Base-by-base conservation (phyloP, 306 rosid genomes). In the Prunus kanzakura region DNA sequence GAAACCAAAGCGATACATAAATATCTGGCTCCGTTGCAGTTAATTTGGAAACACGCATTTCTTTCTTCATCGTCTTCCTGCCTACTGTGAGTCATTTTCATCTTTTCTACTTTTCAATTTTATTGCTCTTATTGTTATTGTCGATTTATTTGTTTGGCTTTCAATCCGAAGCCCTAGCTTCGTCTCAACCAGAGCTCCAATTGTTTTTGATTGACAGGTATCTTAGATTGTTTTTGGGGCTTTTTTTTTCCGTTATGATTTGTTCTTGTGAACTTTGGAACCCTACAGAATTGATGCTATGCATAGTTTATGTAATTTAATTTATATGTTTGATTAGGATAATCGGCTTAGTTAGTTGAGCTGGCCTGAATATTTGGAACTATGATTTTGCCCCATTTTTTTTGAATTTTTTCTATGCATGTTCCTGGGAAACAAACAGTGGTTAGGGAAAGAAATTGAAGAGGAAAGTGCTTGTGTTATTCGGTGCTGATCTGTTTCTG, bases 71-170 rank as follows among this genome's bases (percentile, higher is more conserved):
- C 76, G 54, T 41, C 77, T 25, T n/a, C 16, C 16, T 57, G 50
- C 76, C 65, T 23, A 25, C 68, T 16, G 77, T 73, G 69, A 73
- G 77, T 62, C 55, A 13, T 11, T 35, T 45, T 61, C 60, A 6
- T 14, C 11, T 29, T 11, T 27, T 13, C 43, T 11, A 15, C 20
- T 25, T 47, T 50, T 22, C 3, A 8, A n/a, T 20, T 61, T 63
- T 29, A 6, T 58, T 12, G 15, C 67, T 15, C 6, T 64, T 3
- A 38, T 35, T 7, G 4, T 8, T 18, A n/a, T 20, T 51, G 3
- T 54, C 23, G n/a, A 29, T 73, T 72, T 3, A 41, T 14, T 43
- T n/a, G 6, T 3, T 16, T 3, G 20, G 13, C 4, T 10, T 64
- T 27, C 6, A 45, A 43, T 68, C 35, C 16, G 25, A 61, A 69